These are phyloP conservation scores for Closterium sp. DNA, from an alignment of 139 green algal species.

Conservation along the genomic window DNA sequence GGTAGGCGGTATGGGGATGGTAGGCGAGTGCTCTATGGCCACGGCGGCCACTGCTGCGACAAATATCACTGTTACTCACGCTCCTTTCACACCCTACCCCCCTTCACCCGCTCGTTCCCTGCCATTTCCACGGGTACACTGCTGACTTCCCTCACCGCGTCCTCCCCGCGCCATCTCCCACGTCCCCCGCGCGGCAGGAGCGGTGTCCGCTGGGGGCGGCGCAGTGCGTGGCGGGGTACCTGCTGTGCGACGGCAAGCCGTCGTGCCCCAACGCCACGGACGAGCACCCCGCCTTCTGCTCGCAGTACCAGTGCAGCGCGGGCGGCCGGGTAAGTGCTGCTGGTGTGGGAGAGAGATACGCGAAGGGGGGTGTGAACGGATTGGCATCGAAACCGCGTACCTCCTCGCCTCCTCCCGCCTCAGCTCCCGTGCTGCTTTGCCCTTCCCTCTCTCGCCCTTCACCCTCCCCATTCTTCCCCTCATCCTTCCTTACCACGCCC, in stretches of 20 bases:
- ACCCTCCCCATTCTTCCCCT: background rate
- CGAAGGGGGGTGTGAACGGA: too few species aligned
- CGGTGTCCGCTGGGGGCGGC: background rate
- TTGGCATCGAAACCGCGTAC: too few species aligned
- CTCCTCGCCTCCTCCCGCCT: too few species aligned
- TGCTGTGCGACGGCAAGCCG: conserved; percentile 11
- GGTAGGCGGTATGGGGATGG: too few species aligned
- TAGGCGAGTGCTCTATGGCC: too few species aligned
- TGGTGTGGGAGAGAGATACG: too few species aligned
- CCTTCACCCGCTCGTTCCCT: background rate
- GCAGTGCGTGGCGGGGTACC: background rate
- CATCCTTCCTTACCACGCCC: background rate
- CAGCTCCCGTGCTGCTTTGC: too few species aligned
- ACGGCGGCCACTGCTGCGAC: too few species aligned
- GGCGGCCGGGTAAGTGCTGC: background rate
- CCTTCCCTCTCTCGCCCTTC: too few species aligned
- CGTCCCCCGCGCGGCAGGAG: background rate
- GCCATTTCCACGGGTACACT: background rate
- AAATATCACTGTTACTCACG: too few species aligned
- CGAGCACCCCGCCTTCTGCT: conserved; percentile 2
- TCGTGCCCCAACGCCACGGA: conserved; percentile 6
- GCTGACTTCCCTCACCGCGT: background rate
- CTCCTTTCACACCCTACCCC: too few species aligned
- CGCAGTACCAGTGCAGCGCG: background rate
- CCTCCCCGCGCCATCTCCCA: background rate